phyloP scores from a whole-genome alignment of 2,329 filamentous ascomycete genomes.

The Cryphonectria radicalis region DNA sequence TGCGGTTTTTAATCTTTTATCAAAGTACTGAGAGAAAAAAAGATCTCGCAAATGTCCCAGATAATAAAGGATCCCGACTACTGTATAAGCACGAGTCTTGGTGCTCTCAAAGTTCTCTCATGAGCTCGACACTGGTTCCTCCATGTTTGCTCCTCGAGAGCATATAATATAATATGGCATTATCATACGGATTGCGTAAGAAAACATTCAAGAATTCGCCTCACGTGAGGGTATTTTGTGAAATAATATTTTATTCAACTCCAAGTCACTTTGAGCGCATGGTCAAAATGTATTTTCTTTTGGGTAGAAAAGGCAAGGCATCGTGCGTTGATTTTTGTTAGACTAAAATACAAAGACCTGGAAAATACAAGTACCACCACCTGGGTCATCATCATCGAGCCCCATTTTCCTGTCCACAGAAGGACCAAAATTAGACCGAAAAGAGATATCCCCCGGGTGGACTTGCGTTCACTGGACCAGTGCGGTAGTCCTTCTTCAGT shows the following conservation, averaged over 20 bases:
- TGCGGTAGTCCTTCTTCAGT: not conserved
- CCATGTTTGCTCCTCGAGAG: not conserved
- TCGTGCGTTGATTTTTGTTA: not conserved
- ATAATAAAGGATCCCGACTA: not conserved
- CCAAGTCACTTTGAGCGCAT: not conserved
- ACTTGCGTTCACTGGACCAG: constrained; percentile 5
- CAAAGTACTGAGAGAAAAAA: not conserved
- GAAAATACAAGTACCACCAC: not conserved
- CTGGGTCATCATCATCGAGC: not conserved
- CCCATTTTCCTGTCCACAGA: not conserved
- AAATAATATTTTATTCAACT: not conserved
- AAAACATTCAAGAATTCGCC: not conserved
- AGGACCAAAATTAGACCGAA: not conserved
- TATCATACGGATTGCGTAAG: not conserved
- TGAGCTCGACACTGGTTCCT: not conserved
- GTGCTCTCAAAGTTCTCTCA: not conserved
- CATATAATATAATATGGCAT: not conserved
- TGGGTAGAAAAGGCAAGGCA: not conserved
- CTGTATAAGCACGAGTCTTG: not conserved
- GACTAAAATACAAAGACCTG: not conserved
- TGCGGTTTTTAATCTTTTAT: not conserved
- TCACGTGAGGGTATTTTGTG: not conserved
- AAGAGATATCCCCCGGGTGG: not conserved
- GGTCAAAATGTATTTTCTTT: not conserved
- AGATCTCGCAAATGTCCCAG: not conserved